Evolutionary conservation across 2,329 filamentous ascomycete species (phyloP), one percentile per base, ranked within the genome.

Genomic region (Coniochaeta hoffmannii): DNA sequence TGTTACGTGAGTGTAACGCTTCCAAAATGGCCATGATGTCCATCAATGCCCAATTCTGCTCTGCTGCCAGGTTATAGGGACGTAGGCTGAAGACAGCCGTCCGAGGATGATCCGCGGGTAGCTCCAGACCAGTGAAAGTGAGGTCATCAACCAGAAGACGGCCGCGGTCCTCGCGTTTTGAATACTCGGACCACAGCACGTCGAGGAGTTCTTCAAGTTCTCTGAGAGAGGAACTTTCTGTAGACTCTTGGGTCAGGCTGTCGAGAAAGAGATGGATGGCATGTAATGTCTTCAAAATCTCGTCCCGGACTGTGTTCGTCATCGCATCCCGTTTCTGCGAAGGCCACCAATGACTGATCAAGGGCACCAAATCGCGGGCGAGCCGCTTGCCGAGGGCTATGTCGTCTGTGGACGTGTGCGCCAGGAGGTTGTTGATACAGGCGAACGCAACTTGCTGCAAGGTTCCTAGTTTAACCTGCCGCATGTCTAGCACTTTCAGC

Each of bases 111-210:
- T 75, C 70, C 54, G 62, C 56, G 60, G 76, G 66, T 65, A 74
- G 64, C 64, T 67, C 62, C 64, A 77, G 67, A 61, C 75, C 61
- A 49, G 77, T 65, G 59, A 89, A 88, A 0, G 77, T 73, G 26
- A 97, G 67, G 63, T 97, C 89, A 58, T 89, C 84, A n/a, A 95
- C 72, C 60, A 90, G 87, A 11, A 97, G 76, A 35, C 86, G 82
- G 50, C 89, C 85, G 57, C 83, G 83, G 50, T 88, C 84, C 34
- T 83, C 77, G 58, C 90, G 81, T 60, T 78, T 85, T 4, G 82
- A 77, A 69, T 97, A 97, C 64, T 97, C 93, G 9, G 73, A 73
- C 74, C 86, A 87, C n/a, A 99, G 71, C 4, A 80, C 76, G 46
- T 91, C 86, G 32, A 85, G 67, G 1, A 97, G 69, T n/a, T 81